These are phyloP conservation scores for Saksenaea oblongispora DNA, from an alignment of 371 early-diverging fungal genomes.

Conservation along the genomic window DNA sequence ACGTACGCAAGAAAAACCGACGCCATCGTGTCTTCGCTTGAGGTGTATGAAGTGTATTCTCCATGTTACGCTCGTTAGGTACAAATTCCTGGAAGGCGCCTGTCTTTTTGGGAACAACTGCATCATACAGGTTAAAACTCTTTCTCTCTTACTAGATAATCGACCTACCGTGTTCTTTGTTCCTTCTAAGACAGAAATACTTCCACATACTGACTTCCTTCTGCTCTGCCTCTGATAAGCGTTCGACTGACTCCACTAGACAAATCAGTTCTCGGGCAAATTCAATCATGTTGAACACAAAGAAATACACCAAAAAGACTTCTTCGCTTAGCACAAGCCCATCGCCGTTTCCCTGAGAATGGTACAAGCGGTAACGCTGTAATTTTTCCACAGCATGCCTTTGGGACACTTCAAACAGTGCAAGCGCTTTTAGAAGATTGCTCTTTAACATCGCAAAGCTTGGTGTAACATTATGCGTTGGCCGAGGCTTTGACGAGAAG, in stretches of 20 bases:
- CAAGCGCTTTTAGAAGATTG: slow-evolving; percentile 47
- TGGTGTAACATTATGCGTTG: slow-evolving; percentile 13
- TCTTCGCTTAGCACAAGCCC: slow-evolving; percentile 54
- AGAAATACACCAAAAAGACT: slow-evolving; percentile 74
- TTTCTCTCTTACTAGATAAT: not conserved
- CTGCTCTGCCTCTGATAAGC: slow-evolving; percentile 20
- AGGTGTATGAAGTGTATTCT: slow-evolving; percentile 70
- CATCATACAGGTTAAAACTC: too few species aligned
- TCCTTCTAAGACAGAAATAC: too few species aligned
- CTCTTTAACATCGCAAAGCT: slow-evolving; percentile 23
- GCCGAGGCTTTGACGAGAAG: slow-evolving; percentile 18
- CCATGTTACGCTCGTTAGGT: slow-evolving; percentile 54
- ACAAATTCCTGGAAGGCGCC: slow-evolving; percentile 22
- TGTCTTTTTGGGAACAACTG: not conserved
- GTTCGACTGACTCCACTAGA: slow-evolving; percentile 56
- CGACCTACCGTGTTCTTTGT: too few species aligned
- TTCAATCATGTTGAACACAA: slow-evolving; percentile 75
- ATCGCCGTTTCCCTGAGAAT: not conserved
- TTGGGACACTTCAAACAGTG: slow-evolving; percentile 44
- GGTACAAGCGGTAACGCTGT: slow-evolving; percentile 13
- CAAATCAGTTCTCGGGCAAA: slow-evolving; percentile 65
- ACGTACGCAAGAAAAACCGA: slow-evolving; percentile 53
- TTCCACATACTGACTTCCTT: slow-evolving; percentile 1
- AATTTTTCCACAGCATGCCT: slow-evolving; percentile 35
- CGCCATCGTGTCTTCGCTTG: slow-evolving; percentile 55